These are phyloP conservation scores for Neltuma alba DNA, from an alignment of 306 rosid species.

Conservation along the genomic window DNA sequence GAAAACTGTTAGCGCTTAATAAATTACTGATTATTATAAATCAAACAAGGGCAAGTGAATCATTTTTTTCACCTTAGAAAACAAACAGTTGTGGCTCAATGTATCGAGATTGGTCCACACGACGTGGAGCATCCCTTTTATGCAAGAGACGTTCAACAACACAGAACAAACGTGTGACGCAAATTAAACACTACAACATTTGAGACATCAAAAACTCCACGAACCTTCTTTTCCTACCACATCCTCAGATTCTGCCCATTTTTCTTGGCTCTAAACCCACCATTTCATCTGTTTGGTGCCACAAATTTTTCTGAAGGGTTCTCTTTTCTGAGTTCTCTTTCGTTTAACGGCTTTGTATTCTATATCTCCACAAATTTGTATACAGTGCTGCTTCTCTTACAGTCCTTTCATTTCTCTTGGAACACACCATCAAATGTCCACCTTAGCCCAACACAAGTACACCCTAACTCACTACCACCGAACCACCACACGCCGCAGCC, in stretches of 20 bases:
- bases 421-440: slow-evolving; percentile 52
- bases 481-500: slow-evolving; percentile 6
- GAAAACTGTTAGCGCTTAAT: too few relatives aligned
- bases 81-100: not conserved
- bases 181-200: not conserved
- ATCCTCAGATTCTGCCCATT: slow-evolving; percentile 4
- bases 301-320: not conserved
- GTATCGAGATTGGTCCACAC: not conserved
- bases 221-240: slow-evolving; percentile 51
- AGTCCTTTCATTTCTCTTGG: slow-evolving; percentile 26
- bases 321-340: too few relatives aligned
- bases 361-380: not conserved
- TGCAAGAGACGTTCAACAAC: not conserved
- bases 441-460: slow-evolving; percentile 60
- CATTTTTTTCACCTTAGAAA: too few relatives aligned
- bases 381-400: not conserved
- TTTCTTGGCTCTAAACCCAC: slow-evolving; percentile 28
- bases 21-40: too few relatives aligned
- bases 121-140: not conserved
- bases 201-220: slow-evolving; percentile 52
- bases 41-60: too few relatives aligned
- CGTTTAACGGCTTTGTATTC: not conserved
- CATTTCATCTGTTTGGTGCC: not conserved
- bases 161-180: slow-evolving; percentile 16
- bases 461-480: slow-evolving; percentile 37